These are phyloP conservation scores for Amanita molliuscula DNA, from an alignment of 768 basidiomycete genomes.

Conservation along the genomic window DNA sequence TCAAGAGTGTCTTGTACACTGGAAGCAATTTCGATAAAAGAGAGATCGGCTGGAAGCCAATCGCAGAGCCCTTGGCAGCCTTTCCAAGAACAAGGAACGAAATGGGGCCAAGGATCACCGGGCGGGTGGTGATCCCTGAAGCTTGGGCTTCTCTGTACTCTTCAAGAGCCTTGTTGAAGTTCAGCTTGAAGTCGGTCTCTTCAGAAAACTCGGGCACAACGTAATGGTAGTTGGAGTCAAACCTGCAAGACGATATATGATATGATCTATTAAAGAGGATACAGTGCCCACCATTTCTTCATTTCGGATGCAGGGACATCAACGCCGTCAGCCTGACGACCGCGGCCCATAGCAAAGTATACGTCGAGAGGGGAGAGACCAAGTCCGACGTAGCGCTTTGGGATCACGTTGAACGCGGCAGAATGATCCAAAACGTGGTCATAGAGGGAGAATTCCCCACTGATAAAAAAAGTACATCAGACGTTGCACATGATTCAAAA, in stretches of 20 bases:
- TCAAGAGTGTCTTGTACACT: slow-evolving; percentile 82
- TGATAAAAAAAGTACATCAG: slow-evolving; percentile 22
- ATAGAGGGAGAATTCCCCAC: slow-evolving; percentile 97
- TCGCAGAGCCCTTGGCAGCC: slow-evolving; percentile 70
- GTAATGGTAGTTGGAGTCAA: slow-evolving; percentile 98
- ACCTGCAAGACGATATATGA: slow-evolving; percentile 39
- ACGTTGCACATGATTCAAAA: background rate
- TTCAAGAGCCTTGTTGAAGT: slow-evolving; percentile 90
- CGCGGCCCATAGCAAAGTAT: slow-evolving; percentile 99
- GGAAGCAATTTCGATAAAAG: slow-evolving; percentile 85
- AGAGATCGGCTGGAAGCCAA: slow-evolving; percentile 84
- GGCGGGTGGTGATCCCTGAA: slow-evolving; percentile 82
- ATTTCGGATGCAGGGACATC: slow-evolving; percentile 97
- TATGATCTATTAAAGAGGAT: background rate
- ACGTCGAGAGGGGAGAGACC: slow-evolving; percentile 85
- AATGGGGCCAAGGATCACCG: slow-evolving; percentile 91
- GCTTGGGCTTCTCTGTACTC: slow-evolving; percentile 94
- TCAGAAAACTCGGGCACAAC: slow-evolving; percentile 96
- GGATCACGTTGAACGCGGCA: slow-evolving; percentile 92
- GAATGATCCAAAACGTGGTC: slow-evolving; percentile 99
- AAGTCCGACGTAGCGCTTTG: slow-evolving; percentile 84
- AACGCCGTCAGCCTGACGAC: slow-evolving; percentile 87
- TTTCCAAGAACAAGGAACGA: slow-evolving; percentile 94
- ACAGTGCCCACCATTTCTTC: slow-evolving; percentile 87
- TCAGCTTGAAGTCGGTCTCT: slow-evolving; percentile 85